A percentile compares a stretch with the other conserved stretches of the same genome.
Evolutionary conservation across 345 rosid genomes (phyloP).

Genomic region (Populus pruinosa): DNA sequence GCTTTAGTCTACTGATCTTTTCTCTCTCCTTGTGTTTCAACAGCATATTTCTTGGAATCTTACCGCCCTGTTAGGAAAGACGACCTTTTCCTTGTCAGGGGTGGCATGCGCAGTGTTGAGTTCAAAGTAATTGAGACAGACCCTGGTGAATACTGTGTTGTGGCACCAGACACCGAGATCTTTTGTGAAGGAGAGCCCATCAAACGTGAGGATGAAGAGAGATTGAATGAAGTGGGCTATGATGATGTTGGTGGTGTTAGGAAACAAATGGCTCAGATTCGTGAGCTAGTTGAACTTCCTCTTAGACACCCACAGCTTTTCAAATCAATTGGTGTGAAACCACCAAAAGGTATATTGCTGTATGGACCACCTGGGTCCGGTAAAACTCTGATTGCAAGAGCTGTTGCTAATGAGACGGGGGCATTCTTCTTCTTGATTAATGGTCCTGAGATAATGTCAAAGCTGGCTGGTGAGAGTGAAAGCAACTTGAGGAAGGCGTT

Average conservation of each 20-base stretch:
- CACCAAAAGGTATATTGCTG: conserved; percentile 11
- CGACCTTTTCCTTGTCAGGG: conserved; percentile 11
- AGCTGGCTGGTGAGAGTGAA: conserved; percentile 15
- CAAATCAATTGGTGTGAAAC: conserved; percentile 13
- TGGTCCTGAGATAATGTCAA: conserved; percentile 12
- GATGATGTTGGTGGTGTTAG: conserved; percentile 16
- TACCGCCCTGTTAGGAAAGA: conserved; percentile 9
- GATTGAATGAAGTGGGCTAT: conserved; percentile 9
- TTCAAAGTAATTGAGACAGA: conserved; percentile 12
- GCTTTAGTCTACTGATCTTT: not conserved
- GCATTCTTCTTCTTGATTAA: conserved; percentile 15
- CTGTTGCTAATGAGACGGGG: conserved; percentile 10
- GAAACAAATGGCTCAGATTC: conserved; percentile 15
- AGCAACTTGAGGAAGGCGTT: conserved; percentile 14
- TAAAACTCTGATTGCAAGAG: conserved; percentile 13
- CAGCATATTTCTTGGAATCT: conserved; percentile 15
- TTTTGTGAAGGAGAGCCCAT: conserved; percentile 14
- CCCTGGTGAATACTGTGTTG: conserved; percentile 11
- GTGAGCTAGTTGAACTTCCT: conserved; percentile 12
- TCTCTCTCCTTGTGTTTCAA: not conserved
- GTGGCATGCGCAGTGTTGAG: conserved; percentile 12
- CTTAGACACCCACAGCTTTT: conserved; percentile 15
- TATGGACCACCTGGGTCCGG: conserved; percentile 11
- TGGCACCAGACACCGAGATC: conserved; percentile 9
- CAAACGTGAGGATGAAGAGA: conserved; percentile 12